Percentiles rank a stretch among this genome's conserved stretches.
These are phyloP conservation scores for Suillus hirtellus DNA, from an alignment of 768 basidiomycete species.

Conservation along the genomic window DNA sequence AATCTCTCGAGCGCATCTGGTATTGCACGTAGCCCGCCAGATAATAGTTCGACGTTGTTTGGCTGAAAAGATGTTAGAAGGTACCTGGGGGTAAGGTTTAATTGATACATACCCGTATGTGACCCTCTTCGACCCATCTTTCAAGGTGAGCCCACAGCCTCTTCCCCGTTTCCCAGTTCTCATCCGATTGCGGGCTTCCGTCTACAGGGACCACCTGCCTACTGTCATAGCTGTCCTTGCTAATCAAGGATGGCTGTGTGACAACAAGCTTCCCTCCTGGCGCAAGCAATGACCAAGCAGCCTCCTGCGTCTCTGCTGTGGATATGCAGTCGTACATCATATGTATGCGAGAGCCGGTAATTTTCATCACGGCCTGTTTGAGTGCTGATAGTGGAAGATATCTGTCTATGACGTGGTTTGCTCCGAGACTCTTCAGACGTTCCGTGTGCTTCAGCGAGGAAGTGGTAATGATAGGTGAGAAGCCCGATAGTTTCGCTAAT, in stretches of 20 bases:
- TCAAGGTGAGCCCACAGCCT: constrained; percentile 30
- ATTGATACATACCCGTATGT: constrained; percentile 28
- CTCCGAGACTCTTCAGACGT: constrained; percentile 34
- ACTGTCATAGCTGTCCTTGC: constrained; percentile 25
- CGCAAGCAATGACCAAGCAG: constrained; percentile 37
- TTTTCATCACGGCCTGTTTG: constrained; percentile 37
- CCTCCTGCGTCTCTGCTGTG: constrained; percentile 38
- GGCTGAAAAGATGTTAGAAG: constrained; percentile 33
- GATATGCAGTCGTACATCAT: constrained; percentile 42
- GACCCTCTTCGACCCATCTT: constrained; percentile 33
- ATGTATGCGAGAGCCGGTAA: constrained; percentile 35
- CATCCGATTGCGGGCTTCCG: constrained; percentile 33
- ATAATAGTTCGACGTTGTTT: constrained; percentile 42
- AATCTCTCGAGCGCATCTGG: constrained; percentile 42
- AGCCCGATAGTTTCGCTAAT: constrained; percentile 42
- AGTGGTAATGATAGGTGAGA: constrained; percentile 36
- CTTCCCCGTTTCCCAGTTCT: constrained; percentile 35
- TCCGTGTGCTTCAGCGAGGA: constrained; percentile 38
- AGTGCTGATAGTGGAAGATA: constrained; percentile 30
- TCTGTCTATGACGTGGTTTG: constrained; percentile 38
- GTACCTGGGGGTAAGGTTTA: neutral
- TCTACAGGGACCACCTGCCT: constrained; percentile 33
- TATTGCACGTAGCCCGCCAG: constrained; percentile 45
- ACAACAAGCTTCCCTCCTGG: constrained; percentile 38
- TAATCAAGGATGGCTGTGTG: constrained; percentile 35